Percentiles rank a stretch among this genome's conserved stretches.
Conservation (phyloP, 805 yeast genomes). For the Candida bentonensis region DNA sequence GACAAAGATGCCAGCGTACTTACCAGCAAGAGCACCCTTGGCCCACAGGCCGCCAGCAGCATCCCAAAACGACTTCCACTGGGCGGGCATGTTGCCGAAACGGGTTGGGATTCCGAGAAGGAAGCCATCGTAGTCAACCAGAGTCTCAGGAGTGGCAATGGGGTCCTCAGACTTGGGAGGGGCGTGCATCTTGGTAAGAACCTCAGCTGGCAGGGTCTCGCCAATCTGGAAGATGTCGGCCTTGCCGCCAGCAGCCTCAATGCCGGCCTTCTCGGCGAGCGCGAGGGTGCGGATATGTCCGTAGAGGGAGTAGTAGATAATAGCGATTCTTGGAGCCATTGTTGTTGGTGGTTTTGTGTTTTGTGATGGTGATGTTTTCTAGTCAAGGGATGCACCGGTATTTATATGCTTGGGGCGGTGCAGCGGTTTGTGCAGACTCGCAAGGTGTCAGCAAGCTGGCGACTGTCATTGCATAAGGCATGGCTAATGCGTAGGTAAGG, state of each 20-base stretch:
- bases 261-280: constrained; percentile 52
- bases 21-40: constrained; percentile 51
- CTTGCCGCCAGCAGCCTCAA: constrained; percentile 51
- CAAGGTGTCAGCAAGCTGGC: no score
- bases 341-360: background rate
- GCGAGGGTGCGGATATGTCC: constrained; percentile 66
- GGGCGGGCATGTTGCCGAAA: constrained; percentile 63
- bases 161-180: constrained; percentile 36
- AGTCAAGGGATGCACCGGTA: no score
- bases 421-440: no score
- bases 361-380: background rate
- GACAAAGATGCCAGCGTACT: constrained; percentile 58
- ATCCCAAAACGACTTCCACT: constrained; percentile 66
- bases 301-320: constrained; percentile 68
- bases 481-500: background rate
- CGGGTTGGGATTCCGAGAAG: constrained; percentile 73
- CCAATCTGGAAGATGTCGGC: constrained; percentile 69
- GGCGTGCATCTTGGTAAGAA: constrained; percentile 52
- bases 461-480: background rate
- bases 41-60: constrained; percentile 69
- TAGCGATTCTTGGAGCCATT: constrained; percentile 42
- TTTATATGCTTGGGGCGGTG: no score
- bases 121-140: constrained; percentile 55
- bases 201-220: constrained; percentile 56
- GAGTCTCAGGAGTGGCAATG: constrained; percentile 40